These are phyloP conservation scores for Lophiotrema nucula DNA, from an alignment of 495 filamentous ascomycete genomes.

Conservation along the genomic window DNA sequence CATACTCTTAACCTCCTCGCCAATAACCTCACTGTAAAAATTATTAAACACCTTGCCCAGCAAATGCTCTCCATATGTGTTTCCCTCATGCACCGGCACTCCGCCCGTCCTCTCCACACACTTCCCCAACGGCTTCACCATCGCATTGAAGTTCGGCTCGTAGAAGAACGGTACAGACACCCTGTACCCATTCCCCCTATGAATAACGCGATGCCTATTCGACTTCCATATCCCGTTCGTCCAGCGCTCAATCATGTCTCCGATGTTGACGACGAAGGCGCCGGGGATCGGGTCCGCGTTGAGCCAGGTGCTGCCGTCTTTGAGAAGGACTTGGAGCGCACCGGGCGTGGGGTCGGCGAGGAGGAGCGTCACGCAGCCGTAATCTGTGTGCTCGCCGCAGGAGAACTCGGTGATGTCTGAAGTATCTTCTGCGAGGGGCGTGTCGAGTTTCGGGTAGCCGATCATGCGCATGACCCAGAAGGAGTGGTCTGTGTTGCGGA, in stretches of 20 bases:
- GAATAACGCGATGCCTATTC: constrained; percentile 43
- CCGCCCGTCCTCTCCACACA: constrained; percentile 28
- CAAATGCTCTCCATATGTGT: constrained; percentile 33
- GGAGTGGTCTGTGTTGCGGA: constrained; percentile 21
- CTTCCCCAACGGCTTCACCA: constrained; percentile 32
- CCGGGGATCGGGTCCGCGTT: constrained; percentile 42
- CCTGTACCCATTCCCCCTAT: constrained; percentile 40
- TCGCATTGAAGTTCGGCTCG: constrained; percentile 43
- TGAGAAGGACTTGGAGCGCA: constrained; percentile 39
- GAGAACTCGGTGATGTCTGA: constrained; percentile 23
- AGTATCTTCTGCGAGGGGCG: not conserved
- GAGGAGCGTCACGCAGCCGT: constrained; percentile 45
- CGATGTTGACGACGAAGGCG: constrained; percentile 47
- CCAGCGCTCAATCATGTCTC: constrained; percentile 47
- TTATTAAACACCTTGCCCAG: constrained; percentile 29
- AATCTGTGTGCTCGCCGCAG: constrained; percentile 42
- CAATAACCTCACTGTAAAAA: constrained; percentile 31
- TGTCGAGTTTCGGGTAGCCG: constrained; percentile 31
- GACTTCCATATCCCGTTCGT: constrained; percentile 46
- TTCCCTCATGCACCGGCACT: constrained; percentile 12
- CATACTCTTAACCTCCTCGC: constrained; percentile 6
- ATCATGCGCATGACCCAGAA: constrained; percentile 42
- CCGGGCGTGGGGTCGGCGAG: constrained; percentile 39
- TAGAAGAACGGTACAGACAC: constrained; percentile 49
- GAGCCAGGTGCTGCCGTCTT: constrained; percentile 37